Conservation (phyloP, 148 eudicot genomes). For the Nepenthes gracilis region DNA sequence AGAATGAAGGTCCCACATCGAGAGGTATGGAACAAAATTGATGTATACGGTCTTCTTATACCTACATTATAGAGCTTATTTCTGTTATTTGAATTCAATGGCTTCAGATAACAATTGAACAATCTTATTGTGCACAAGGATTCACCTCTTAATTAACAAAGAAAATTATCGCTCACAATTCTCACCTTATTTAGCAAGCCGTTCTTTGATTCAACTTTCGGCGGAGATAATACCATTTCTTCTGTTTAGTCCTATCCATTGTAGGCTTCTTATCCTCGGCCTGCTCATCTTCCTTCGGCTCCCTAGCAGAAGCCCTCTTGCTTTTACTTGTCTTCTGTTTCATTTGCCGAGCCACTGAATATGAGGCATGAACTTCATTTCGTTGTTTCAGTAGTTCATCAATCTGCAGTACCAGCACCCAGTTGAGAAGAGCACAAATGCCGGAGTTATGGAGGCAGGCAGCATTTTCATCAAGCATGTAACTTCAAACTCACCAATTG, state of each 20-base stretch:
- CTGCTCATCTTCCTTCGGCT: conserved; percentile 49
- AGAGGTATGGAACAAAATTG: no score
- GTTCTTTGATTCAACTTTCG: conserved; percentile 60
- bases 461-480: background rate
- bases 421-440: background rate
- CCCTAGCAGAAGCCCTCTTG: conserved; percentile 47
- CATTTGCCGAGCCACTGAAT: conserved; percentile 44
- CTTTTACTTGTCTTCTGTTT: conserved; percentile 55
- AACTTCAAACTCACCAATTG: conserved; percentile 48
- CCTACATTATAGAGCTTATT: no score
- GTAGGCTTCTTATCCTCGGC: conserved; percentile 47
- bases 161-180: no score
- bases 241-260: conserved; percentile 64
- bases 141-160: no score
- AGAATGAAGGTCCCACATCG: no score
- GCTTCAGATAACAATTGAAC: no score
- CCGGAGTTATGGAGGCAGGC: background rate
- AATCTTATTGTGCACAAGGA: no score
- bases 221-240: conserved; percentile 75
- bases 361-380: conserved; percentile 72
- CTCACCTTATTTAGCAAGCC: conserved; percentile 40
- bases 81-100: no score
- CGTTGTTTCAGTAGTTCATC: conserved; percentile 77
- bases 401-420: conserved; percentile 36
- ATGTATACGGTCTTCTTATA: no score